A percentile compares a stretch with the other conserved stretches of the same genome.
Evolutionary conservation across 768 basidiomycete species (phyloP).

Genomic region (Boletus fagicola): DNA sequence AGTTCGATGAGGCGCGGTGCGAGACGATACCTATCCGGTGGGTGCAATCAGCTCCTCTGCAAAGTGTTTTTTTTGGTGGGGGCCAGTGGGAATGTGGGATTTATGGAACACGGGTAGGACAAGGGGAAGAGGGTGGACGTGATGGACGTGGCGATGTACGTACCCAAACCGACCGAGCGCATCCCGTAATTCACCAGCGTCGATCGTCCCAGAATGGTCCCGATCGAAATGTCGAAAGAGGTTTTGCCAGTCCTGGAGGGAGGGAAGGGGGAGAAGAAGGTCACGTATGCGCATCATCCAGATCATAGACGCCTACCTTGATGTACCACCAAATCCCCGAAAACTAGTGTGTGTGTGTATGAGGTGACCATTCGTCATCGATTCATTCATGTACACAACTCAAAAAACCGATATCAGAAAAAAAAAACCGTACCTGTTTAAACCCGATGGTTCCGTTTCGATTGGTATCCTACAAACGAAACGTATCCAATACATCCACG

Average conservation of each 20-base stretch:
- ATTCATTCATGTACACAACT: not conserved
- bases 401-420: not conserved
- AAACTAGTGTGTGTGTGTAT: conserved; percentile 41
- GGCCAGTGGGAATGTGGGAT: too few species aligned
- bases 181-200: conserved; percentile 59
- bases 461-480: conserved; percentile 53
- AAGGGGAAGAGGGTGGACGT: too few species aligned
- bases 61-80: too few species aligned
- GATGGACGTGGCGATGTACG: conserved; percentile 6
- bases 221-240: conserved; percentile 82
- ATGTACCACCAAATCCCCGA: conserved; percentile 80
- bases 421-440: conserved; percentile 55
- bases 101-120: not conserved
- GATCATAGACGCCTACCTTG: conserved; percentile 40
- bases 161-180: conserved; percentile 77
- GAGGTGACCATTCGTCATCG: not conserved
- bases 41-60: not conserved
- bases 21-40: conserved; percentile 53
- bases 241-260: conserved; percentile 78
- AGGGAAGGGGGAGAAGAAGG: not conserved
- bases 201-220: conserved; percentile 81
- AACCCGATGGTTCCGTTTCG: conserved; percentile 78
- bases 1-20: conserved; percentile 62
- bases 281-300: not conserved
- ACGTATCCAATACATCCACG: not conserved